Base-by-base conservation (phyloP, 1,139 yeast genomes). In the Yarrowia galli region DNA sequence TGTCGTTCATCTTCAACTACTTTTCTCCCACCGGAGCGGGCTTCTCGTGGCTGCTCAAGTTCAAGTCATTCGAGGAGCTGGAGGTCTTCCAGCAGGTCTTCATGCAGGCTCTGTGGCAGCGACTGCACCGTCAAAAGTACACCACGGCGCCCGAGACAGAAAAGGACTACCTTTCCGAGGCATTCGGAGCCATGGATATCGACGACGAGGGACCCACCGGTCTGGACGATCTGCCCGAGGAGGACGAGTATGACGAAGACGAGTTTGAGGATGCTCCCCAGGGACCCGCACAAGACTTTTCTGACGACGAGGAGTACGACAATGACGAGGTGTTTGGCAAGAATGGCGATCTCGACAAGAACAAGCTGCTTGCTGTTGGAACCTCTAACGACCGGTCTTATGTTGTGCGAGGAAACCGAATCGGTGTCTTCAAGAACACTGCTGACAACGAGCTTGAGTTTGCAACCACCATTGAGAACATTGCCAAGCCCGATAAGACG, bases 341-440 rank as follows among this genome's bases (percentile, higher is more conserved):
- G 68, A 77, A 79, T 25, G 42, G 16, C 23, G 51, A 42, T 28
- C 32, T 18, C 16, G 64, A 58, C 49, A 80, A 83, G 71, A 90
- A 90, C 75, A 83, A 87, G 67, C 87, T 86, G 38, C 81, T 92
- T 72, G 87, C 90, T 0, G 87, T 91, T 20, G 95, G 97, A 0
- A 85, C 80, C 71, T 84, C 84, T 67, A 87, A 87, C 71, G 88
- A 90, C 74, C 82, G 96, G 45, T 84, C 96, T 0, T 92, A 84
- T 76, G 95, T 92, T 38, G 87, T 89, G 0, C 85, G 96, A 71
- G 97, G 93, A 10, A 81, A 91, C 75, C 87, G 85, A 72, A 81
- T 92, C 68, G 97, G 97, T 25, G 93, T 92, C 7, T 91, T 91
- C 79, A 87, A 84, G 73, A 85, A 87, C 35, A 83, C 83, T 38